A percentile compares a stretch with the other conserved stretches of the same genome.
phyloP scores from a whole-genome alignment of 345 rosid genomes.

The Linum trigynum region DNA sequence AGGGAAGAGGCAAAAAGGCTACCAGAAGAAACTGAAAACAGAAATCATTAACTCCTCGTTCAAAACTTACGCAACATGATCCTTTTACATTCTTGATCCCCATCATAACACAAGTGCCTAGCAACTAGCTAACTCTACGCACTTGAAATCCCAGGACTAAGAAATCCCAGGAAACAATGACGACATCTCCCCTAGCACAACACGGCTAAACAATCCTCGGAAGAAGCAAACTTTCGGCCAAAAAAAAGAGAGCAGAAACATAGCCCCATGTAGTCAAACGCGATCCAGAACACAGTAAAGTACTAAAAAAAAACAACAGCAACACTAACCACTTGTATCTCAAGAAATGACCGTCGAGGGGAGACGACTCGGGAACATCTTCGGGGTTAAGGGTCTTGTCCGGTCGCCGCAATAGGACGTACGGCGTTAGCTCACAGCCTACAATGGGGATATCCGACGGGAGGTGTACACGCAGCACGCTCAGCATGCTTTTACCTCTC shows the following conservation, averaged over 20 bases:
- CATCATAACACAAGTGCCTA: no score
- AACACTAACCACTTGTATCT: constrained; percentile 76
- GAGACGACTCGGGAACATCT: constrained; percentile 77
- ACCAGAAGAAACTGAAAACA: no score
- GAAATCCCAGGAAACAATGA: no score
- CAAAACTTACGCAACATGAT: no score
- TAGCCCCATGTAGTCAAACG: no score
- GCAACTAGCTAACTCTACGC: no score
- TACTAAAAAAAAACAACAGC: neutral
- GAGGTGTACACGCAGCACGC: constrained; percentile 84
- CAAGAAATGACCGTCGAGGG: constrained; percentile 74
- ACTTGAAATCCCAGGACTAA: no score
- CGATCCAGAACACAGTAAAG: no score
- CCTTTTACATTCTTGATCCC: no score
- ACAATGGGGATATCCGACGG: constrained; percentile 97
- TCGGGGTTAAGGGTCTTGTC: constrained; percentile 50
- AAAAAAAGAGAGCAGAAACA: neutral
- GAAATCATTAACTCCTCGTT: no score
- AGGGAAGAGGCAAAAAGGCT: no score
- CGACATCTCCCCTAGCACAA: neutral
- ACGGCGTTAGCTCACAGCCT: constrained; percentile 94
- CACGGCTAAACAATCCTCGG: neutral
- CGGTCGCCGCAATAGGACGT: constrained; percentile 70
- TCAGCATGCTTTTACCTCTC: constrained; percentile 61
- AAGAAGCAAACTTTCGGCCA: neutral